Conservation (phyloP, 1,139 yeast genomes). For the Suhomyces guaymorum region DNA sequence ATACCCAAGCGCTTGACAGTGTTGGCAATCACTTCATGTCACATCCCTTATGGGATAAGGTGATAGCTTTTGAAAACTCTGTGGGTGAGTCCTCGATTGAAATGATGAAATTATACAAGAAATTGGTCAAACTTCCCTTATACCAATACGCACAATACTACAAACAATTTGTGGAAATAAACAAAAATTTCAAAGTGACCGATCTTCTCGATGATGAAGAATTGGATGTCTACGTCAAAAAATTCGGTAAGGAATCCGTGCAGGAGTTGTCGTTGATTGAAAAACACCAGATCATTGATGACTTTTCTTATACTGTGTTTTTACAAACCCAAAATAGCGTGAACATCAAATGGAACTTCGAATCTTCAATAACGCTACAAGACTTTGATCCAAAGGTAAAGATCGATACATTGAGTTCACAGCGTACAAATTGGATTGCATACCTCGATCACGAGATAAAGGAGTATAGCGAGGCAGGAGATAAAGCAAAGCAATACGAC, state of each 20-base stretch:
- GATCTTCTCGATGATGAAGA: slow-evolving; percentile 32
- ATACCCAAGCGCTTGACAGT: slow-evolving; percentile 37
- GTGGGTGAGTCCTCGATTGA: slow-evolving; percentile 17
- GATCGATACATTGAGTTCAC: slow-evolving; percentile 28
- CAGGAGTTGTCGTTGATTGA: slow-evolving; percentile 33
- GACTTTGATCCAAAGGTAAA: slow-evolving; percentile 36
- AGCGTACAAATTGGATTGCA: slow-evolving; percentile 48
- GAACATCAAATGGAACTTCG: slow-evolving; percentile 61
- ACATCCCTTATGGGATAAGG: slow-evolving; percentile 67
- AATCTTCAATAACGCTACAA: slow-evolving; percentile 48
- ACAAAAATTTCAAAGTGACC: slow-evolving; percentile 32
- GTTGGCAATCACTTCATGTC: slow-evolving; percentile 62
- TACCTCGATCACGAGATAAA: slow-evolving; percentile 51
- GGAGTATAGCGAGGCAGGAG: slow-evolving; percentile 2
- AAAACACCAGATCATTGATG: slow-evolving; percentile 42
- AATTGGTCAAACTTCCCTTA: slow-evolving; percentile 54
- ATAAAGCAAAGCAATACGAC: too few species aligned
- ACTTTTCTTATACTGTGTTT: slow-evolving; percentile 44
- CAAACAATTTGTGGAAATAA: slow-evolving; percentile 48
- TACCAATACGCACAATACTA: slow-evolving; percentile 72
- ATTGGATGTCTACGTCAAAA: slow-evolving; percentile 22
- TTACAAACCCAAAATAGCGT: slow-evolving; percentile 51
- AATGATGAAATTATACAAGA: slow-evolving; percentile 39
- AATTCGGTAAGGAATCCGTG: slow-evolving; percentile 23
- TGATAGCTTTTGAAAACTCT: slow-evolving; percentile 48